Percentiles rank a stretch among this genome's conserved stretches.
These are phyloP conservation scores for Actinomucor elegans DNA, from an alignment of 371 early-diverging fungal species.

Conservation along the genomic window DNA sequence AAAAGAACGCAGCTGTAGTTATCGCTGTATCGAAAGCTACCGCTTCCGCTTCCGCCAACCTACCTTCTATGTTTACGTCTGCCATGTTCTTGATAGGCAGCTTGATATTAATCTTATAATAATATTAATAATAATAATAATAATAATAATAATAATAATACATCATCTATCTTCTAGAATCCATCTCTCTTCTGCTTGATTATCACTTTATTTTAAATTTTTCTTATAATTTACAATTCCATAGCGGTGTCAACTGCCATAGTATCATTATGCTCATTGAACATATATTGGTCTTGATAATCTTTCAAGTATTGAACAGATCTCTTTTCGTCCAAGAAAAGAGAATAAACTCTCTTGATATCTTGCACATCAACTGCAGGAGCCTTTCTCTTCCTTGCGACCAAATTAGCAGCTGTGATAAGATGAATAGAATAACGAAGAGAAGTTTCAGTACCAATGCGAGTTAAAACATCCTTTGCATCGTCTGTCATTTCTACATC, in stretches of 20 bases:
- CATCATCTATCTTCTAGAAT: too few relatives aligned
- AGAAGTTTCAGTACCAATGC: conserved; percentile 91
- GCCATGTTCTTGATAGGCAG: too few relatives aligned
- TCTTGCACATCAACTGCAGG: conserved; percentile 88
- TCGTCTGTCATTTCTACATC: conserved; percentile 96
- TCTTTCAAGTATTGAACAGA: conserved; percentile 92
- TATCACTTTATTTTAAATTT: background rate
- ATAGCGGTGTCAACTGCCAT: conserved; percentile 47
- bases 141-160: too few relatives aligned
- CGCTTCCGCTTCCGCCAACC: too few relatives aligned
- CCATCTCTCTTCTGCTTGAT: background rate
- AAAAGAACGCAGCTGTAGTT: conserved; percentile 13
- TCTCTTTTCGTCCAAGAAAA: conserved; percentile 96
- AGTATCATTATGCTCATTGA: conserved; percentile 57
- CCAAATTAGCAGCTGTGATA: conserved; percentile 90
- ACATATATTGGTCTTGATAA: conserved; percentile 93
- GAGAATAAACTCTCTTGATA: conserved; percentile 88
- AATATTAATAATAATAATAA: too few relatives aligned
- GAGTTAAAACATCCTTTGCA: conserved; percentile 86
- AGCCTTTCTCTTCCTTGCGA: conserved; percentile 90
- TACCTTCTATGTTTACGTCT: too few relatives aligned
- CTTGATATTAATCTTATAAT: too few relatives aligned
- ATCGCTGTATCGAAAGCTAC: conserved; percentile 17
- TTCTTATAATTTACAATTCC: conserved; percentile 53
- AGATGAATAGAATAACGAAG: conserved; percentile 97